These are phyloP conservation scores for Russula sp. DNA, from an alignment of 768 basidiomycete genomes.

Conservation along the genomic window DNA sequence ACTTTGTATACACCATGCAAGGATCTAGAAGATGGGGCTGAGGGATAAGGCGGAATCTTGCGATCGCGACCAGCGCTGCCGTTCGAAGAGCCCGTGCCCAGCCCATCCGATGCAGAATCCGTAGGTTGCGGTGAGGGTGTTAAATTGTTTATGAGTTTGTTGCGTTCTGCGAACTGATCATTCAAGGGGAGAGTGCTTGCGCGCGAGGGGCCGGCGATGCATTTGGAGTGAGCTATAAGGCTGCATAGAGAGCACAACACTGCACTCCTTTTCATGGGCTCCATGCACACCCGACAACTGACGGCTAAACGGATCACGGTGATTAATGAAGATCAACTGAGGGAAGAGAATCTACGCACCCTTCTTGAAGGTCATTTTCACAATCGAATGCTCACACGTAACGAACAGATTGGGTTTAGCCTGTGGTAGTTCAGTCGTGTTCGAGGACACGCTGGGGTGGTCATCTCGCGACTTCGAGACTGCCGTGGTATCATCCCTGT, in stretches of 20 bases:
- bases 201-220: constrained; percentile 62
- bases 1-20: too few relatives aligned
- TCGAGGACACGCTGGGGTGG: too few relatives aligned
- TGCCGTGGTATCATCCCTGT: too few relatives aligned
- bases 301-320: constrained; percentile 35
- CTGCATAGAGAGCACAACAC: constrained; percentile 87
- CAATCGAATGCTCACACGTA: constrained; percentile 71
- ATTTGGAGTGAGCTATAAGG: constrained; percentile 79
- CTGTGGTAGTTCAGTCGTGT: not conserved
- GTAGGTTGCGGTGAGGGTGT: too few relatives aligned
- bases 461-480: too few relatives aligned
- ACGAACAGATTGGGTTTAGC: constrained; percentile 38
- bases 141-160: constrained; percentile 47
- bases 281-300: constrained; percentile 76
- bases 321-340: constrained; percentile 32
- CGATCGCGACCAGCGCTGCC: too few relatives aligned
- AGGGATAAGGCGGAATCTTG: too few relatives aligned
- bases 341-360: constrained; percentile 42
- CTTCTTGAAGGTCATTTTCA: constrained; percentile 90
- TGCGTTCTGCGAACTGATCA: constrained; percentile 69
- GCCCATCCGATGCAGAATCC: too few relatives aligned
- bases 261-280: constrained; percentile 75
- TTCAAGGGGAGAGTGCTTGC: constrained; percentile 77
- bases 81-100: too few relatives aligned
- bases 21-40: too few relatives aligned